These are phyloP conservation scores for Botrytis sinoallii DNA, from an alignment of 2,329 filamentous ascomycete genomes.

Conservation along the genomic window DNA sequence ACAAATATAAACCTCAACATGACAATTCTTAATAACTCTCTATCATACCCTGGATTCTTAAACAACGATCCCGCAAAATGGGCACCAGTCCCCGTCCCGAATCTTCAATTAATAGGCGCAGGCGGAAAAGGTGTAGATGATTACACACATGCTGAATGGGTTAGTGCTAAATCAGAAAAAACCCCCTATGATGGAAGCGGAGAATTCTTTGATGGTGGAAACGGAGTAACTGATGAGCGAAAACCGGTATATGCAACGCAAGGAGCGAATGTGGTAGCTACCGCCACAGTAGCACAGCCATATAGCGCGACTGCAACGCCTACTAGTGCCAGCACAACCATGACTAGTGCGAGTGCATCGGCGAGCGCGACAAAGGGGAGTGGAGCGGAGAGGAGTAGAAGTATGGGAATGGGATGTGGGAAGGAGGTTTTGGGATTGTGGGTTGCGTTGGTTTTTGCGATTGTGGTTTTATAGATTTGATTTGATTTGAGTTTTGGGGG, in stretches of 20 bases:
- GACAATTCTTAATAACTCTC: constrained; percentile 44
- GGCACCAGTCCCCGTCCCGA: constrained; percentile 42
- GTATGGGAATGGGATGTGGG: constrained; percentile 57
- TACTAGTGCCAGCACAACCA: constrained; percentile 72
- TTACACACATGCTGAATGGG: constrained; percentile 38
- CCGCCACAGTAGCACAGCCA: constrained; percentile 49
- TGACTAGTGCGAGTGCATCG: constrained; percentile 65
- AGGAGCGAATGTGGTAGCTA: constrained; percentile 26
- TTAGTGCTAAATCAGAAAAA: constrained; percentile 25
- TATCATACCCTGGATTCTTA: constrained; percentile 45
- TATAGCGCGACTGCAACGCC: constrained; percentile 60
- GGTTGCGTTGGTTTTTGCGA: constrained; percentile 19
- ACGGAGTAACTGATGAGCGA: constrained; percentile 33
- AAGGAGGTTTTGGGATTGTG: constrained; percentile 36
- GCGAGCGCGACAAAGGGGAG: constrained; percentile 84
- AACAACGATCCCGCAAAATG: constrained; percentile 39
- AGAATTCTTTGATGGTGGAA: constrained; percentile 43
- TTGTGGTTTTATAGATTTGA: constrained; percentile 2
- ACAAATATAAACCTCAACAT: constrained; percentile 34
- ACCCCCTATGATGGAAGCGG: constrained; percentile 49
- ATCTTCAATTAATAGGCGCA: constrained; percentile 44
- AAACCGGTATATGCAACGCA: constrained; percentile 43
- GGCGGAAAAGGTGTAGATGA: constrained; percentile 43
- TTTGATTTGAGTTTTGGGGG: neutral
- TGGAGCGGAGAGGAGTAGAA: constrained; percentile 83